Base-by-base conservation (phyloP, 2,329 filamentous ascomycete genomes). In the Pseudocercospora fuligena region DNA sequence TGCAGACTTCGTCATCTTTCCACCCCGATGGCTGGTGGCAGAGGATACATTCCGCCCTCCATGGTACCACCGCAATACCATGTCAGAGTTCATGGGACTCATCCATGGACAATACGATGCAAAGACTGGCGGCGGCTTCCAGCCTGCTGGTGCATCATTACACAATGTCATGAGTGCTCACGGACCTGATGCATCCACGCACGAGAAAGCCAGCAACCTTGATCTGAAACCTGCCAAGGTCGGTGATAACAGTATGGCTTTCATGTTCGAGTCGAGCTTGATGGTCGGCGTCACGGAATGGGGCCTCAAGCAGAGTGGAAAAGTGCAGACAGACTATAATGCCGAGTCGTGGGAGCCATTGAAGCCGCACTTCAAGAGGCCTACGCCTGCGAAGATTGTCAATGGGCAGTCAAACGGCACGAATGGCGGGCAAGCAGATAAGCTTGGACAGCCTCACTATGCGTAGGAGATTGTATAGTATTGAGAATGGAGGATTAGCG, bases 211-310 rank as follows among this genome's bases (percentile, higher is more conserved):
- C 11, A 82, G 85, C 12, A 83, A 84, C 60, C 85, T 82, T 1
- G 79, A 86, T 61, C 78, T 88, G 62, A 81, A 81, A 77, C 87
- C 88, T 1, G 79, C 78, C 36, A 85, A 88, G 74, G 87, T 89
- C 1, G 88, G 87, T 1, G 81, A 79, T 33, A 86, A 86, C 14
- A 88, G 87, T 73, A 88, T 88, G 73, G 88, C 88, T 0, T 90
- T 90, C 73, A 90, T 90, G 88, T 90, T 90, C 72, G 88, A 90
- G 82, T 90, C 86, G 70, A 88, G 84, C 63, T 74, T 90, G 63
- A 90, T 91, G 88, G 84, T 92, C 1, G 89, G 89, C 1, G 89
- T 92, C 29, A 91, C 90, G 1, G 86, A 90, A 65, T 92, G 89
- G 89, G 90, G 89, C 1, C 78, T 92, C 68, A 90, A 88, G 78